Base-by-base conservation (phyloP, 345 rosid species). In the Sisymbrium altissimum region DNA sequence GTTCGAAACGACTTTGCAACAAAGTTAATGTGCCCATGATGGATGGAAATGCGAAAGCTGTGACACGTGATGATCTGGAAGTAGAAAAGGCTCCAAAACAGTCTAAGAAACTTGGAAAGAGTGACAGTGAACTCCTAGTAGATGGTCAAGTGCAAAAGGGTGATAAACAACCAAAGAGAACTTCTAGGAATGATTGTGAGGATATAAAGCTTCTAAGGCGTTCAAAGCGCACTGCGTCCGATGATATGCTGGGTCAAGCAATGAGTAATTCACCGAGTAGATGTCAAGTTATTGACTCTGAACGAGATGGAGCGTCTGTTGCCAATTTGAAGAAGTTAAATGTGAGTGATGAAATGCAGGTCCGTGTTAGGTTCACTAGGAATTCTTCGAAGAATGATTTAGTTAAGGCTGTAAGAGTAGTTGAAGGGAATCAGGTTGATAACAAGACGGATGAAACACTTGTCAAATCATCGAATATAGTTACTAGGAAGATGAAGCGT, bases 371-470 rank as follows among this genome's bases (percentile, higher is more conserved):
- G 4, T 14, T 11, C 9, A 12, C 15, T 23, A 50, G 56, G 8
- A 14, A 29, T 0, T 21, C 25, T 40, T 40, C 59, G 6, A 62
- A 36, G 71, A 62, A 23, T 43, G 25, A 9, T 55, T 55, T 49
- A 43, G 10, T n/a, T 30, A 60, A 65, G 72, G 66, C 50, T 44
- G 32, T 59, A 36, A 13, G 38, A 15, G 71, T 43, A 5, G 50
- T 65, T 44, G 71, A 73, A 65, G 59, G 1, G 78, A 65, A 8
- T 45, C 12, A 55, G 23, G 66, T 45, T 55, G 59, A 33, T 35
- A 56, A 73, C 33, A 73, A 64, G 30, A 23, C 12, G 2, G 46
- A 33, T 44, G 58, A 23, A 44, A 55, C 44, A 32, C 57, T 54
- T 5, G 40, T 55, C 65, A 54, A 40, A 54, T 19, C 66, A 36